Conservation (phyloP, 129 eudicot species). For the Arctium minus region DNA sequence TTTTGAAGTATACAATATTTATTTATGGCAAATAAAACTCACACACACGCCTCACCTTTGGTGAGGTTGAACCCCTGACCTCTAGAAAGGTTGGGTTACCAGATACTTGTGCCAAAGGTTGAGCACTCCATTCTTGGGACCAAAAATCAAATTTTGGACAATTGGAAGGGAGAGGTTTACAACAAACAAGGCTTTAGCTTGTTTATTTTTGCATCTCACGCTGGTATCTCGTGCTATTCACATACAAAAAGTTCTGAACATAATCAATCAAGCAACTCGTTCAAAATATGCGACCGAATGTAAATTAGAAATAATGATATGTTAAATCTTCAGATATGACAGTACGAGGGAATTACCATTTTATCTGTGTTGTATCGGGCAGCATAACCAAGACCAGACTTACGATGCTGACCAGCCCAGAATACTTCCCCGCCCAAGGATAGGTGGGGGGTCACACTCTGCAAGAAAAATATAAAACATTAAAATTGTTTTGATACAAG, state of each 20-base stretch:
- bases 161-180: not conserved
- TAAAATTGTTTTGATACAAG: not conserved
- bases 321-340: not conserved
- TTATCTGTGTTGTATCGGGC: constrained; percentile 78
- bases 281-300: not conserved
- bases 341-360: constrained; percentile 44
- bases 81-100: not conserved
- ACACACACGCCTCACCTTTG: not conserved
- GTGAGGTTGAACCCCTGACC: not conserved
- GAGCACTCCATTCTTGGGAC: not conserved
- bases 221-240: not conserved
- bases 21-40: not conserved
- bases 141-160: not conserved
- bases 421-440: constrained; percentile 88
- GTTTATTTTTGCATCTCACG: not conserved
- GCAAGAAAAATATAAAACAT: constrained; percentile 12
- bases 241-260: not conserved
- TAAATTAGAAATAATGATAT: not conserved
- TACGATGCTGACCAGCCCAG: constrained; percentile 89
- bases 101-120: not conserved
- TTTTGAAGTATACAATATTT: not conserved
- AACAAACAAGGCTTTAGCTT: not conserved
- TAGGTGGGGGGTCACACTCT: constrained; percentile 76
- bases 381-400: constrained; percentile 78
- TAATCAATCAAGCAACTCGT: not conserved